phyloP scores from a whole-genome alignment of 2,329 filamentous ascomycete species.

The Penicillium sp. region DNA sequence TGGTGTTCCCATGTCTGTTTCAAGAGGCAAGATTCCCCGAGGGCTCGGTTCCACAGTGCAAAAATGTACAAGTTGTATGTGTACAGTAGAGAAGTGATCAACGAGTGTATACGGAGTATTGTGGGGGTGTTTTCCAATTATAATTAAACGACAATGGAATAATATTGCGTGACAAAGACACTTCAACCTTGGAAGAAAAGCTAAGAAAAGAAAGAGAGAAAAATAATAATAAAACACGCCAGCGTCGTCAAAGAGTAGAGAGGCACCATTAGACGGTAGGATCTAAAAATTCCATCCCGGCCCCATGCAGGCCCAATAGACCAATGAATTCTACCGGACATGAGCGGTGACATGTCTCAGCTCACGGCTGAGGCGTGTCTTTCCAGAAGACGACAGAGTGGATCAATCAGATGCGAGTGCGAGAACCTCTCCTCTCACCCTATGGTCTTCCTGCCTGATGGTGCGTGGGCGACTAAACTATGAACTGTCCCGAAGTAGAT shows the following conservation, averaged over 20 bases:
- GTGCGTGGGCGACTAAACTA: background rate
- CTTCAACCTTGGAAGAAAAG: background rate
- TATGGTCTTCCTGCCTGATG: background rate
- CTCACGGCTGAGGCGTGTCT: conserved; percentile 13
- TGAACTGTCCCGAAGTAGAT: background rate
- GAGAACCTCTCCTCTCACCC: background rate
- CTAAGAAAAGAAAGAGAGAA: background rate
- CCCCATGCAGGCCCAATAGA: conserved; percentile 1
- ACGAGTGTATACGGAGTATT: background rate
- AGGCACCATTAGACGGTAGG: conserved; percentile 8
- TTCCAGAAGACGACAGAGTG: conserved; percentile 14
- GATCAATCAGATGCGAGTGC: conserved; percentile 24
- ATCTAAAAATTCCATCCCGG: conserved; percentile 12
- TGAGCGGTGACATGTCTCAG: conserved; percentile 23
- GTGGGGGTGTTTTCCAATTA: background rate
- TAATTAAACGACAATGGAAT: conserved; percentile 4
- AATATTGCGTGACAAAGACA: conserved; percentile 5
- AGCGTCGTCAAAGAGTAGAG: conserved; percentile 7
- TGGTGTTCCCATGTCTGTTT: conserved; percentile 29
- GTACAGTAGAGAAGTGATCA: background rate
- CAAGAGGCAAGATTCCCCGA: background rate
- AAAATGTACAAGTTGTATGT: background rate
- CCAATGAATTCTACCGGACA: conserved; percentile 14
- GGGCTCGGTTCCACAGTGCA: conserved; percentile 1
- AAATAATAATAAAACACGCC: background rate